Base-by-base conservation (phyloP, 306 rosid species). In the Malus fusca region DNA sequence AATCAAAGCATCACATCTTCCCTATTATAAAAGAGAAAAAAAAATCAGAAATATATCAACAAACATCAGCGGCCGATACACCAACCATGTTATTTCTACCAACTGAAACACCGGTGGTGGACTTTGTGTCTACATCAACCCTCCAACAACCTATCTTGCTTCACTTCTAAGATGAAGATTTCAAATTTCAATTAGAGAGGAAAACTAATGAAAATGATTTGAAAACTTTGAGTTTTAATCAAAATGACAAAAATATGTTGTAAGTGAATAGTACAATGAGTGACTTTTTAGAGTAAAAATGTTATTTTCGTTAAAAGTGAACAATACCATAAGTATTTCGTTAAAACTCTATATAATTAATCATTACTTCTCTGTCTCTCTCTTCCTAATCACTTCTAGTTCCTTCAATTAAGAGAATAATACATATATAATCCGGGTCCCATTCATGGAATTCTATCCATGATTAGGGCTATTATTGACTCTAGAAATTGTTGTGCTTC, bases 31-130 rank as follows among this genome's bases (percentile, higher is more conserved):
- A 35, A 66, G 17, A 35, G 42, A 33, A 4, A 31, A 0, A 8
- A 35, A 22, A 0, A 8, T 21, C 64, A 13, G 28, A 5, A 74
- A 31, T 19, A 26, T 13, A 58, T 31, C 17, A 42, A 30, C 46
- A 51, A 75, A 46, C n/a, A 4, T 23, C 61, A 55, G 26, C 42
- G 1, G 75, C 68, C 35, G 79, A 58, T 68, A 76, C 55, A 83
- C 83, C 86, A 79, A 79, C 80, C 69, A 35, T 46, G 66, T 56
- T n/a, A 1, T 75, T 48, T 35, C 8, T 19, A 74, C 70, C 82
- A 69, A 64, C 69, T 59, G 33, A 26, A 51, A 43, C 59, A 12
- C 12, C 11, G 11, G 28, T 26, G 42, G 53, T 48, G 21, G 53
- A 19, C 18, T 19, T 56, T 4, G 1, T 30, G 66, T 42, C 35